phyloP scores from a whole-genome alignment of 129 eudicot species.

The Chrysanthemum lavandulifolium region DNA sequence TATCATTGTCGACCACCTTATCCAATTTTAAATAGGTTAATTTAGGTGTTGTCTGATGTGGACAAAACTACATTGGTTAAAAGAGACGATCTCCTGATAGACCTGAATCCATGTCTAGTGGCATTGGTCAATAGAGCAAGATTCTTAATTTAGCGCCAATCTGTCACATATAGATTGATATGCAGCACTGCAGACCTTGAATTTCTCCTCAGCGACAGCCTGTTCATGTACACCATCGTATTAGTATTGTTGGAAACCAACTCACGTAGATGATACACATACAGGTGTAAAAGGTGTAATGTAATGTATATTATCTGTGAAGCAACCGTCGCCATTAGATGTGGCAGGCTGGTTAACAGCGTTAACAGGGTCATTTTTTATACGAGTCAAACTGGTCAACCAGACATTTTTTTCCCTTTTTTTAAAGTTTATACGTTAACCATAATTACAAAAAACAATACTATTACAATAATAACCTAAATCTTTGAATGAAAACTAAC shows the following conservation, averaged over 20 bases:
- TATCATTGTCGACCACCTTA: no score
- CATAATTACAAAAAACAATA: neutral
- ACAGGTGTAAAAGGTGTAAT: neutral
- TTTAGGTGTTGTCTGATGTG: neutral
- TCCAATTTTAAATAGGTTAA: no score
- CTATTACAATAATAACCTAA: neutral
- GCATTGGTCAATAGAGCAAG: conserved; percentile 1
- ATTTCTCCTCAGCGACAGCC: conserved; percentile 77
- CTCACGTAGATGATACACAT: neutral
- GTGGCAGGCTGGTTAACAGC: no score
- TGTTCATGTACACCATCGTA: conserved; percentile 31
- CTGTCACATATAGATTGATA: conserved; percentile 75
- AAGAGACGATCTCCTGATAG: neutral
- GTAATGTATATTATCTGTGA: neutral
- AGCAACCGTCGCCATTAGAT: neutral
- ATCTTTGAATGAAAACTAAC: neutral
- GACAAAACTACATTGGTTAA: conserved; percentile 5
- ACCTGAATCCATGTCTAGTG: conserved; percentile 5
- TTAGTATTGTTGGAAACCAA: conserved; percentile 2
- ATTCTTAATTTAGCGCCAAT: conserved; percentile 35
- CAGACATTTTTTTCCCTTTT: neutral
- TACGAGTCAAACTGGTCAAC: neutral
- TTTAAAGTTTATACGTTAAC: neutral
- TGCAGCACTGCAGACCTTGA: conserved; percentile 81
- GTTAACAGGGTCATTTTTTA: no score